Conservation (phyloP, 768 basidiomycete species). For the Xanthoconium purpureum region DNA sequence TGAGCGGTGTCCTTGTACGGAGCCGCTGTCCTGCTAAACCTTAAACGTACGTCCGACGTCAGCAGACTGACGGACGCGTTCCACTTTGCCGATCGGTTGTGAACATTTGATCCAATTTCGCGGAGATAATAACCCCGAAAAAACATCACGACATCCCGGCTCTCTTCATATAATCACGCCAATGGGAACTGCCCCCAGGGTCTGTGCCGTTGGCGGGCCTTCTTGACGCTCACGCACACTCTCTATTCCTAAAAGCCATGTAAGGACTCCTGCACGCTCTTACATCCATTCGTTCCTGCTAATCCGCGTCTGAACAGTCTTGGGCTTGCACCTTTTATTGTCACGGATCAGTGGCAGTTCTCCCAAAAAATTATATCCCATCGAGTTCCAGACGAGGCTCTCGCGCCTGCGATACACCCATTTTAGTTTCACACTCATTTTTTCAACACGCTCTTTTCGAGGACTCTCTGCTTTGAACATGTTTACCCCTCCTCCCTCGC, state of each 20-base stretch:
- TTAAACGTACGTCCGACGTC: no score
- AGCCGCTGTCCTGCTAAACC: no score
- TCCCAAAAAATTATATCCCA: background rate
- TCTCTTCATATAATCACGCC: constrained; percentile 14
- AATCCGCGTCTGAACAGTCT: constrained; percentile 3
- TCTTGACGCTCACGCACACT: constrained; percentile 3
- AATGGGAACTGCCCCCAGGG: constrained; percentile 4
- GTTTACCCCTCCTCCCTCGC: constrained; percentile 46
- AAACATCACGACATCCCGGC: background rate
- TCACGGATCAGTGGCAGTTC: background rate
- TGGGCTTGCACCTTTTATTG: constrained; percentile 1
- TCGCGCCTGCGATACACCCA: constrained; percentile 13
- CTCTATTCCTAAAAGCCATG: constrained; percentile 8
- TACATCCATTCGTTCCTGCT: background rate
- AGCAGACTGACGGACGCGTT: no score
- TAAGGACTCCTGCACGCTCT: background rate
- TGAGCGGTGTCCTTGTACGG: no score
- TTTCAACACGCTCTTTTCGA: constrained; percentile 25
- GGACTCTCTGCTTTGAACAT: constrained; percentile 17
- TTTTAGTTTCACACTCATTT: constrained; percentile 29
- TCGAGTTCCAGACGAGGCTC: constrained; percentile 3
- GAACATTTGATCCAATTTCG: constrained; percentile 10
- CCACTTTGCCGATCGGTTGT: constrained; percentile 13
- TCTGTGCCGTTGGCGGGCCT: background rate
- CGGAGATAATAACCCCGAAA: constrained; percentile 22